phyloP scores from a whole-genome alignment of 1,284 basidiomycete genomes.

The Erythrobasidium hasegawianum region DNA sequence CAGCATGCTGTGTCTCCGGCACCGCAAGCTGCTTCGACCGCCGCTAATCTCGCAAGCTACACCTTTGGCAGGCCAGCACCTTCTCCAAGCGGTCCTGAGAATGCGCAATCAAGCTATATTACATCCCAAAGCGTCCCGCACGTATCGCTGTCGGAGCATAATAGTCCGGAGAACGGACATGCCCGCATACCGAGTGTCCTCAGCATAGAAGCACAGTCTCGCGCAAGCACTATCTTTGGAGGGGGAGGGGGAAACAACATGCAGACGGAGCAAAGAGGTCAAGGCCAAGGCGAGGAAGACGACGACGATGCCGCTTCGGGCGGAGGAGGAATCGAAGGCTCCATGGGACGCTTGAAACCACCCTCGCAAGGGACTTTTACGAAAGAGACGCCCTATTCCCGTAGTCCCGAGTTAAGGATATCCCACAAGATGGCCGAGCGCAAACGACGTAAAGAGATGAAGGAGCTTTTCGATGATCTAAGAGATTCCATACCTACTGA shows the following conservation, averaged over 20 bases:
- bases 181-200: conserved; percentile 1
- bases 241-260: background rate
- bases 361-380: background rate
- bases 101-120: too few species aligned
- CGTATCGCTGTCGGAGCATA: background rate
- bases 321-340: background rate
- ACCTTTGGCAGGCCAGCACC: too few species aligned
- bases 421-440: conserved; percentile 92
- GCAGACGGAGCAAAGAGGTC: background rate
- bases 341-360: background rate
- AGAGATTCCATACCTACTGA: conserved; percentile 70
- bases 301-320: background rate
- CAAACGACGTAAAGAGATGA: conserved; percentile 95
- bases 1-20: background rate
- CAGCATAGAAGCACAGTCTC: background rate
- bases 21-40: background rate
- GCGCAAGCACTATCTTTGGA: conserved; percentile 1
- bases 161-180: background rate
- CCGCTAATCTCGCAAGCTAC: background rate
- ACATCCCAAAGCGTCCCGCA: background rate
- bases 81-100: too few species aligned
- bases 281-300: background rate
- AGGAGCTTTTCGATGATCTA: conserved; percentile 90
- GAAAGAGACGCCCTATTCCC: conserved; percentile 68
- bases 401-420: conserved; percentile 84